Percentiles rank a stretch among this genome's conserved stretches.
Conservation (phyloP, 768 basidiomycete genomes). For the Lactifluus rugatus region DNA sequence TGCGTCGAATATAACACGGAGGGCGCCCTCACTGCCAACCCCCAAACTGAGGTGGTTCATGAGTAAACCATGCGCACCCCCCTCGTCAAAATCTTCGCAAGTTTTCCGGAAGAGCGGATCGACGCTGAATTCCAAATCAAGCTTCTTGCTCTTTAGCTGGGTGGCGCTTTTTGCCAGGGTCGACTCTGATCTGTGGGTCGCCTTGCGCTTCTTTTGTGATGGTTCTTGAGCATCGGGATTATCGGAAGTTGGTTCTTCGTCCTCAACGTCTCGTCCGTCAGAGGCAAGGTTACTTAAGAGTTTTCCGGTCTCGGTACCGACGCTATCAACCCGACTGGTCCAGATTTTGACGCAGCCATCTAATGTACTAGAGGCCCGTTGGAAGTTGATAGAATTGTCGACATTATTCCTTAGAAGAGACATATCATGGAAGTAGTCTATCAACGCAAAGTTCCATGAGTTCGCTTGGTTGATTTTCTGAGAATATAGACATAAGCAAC, state of each 20-base stretch:
- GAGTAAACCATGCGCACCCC: constrained; percentile 87
- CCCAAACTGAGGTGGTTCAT: constrained; percentile 91
- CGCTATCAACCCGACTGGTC: constrained; percentile 95
- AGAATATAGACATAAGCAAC: constrained; percentile 12
- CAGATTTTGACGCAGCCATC: constrained; percentile 99
- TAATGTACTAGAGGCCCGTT: constrained; percentile 93
- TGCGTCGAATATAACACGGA: constrained; percentile 93
- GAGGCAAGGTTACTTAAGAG: constrained; percentile 79
- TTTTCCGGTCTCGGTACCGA: constrained; percentile 94
- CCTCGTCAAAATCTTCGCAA: constrained; percentile 96
- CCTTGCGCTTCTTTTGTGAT: constrained; percentile 54
- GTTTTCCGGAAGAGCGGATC: constrained; percentile 98
- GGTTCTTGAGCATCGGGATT: constrained; percentile 57
- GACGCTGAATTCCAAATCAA: constrained; percentile 91
- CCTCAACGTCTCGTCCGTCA: constrained; percentile 52
- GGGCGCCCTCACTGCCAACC: constrained; percentile 65
- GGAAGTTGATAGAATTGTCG: constrained; percentile 98
- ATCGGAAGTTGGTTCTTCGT: constrained; percentile 50
- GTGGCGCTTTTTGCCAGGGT: constrained; percentile 84
- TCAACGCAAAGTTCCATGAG: constrained; percentile 95
- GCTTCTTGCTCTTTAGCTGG: constrained; percentile 80
- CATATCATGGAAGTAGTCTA: constrained; percentile 99
- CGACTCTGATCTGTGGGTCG: constrained; percentile 55
- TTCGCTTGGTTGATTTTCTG: constrained; percentile 99
- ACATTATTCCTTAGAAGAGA: constrained; percentile 84